Evolutionary conservation across 495 filamentous ascomycete species (phyloP), one percentile per base, ranked within the genome.

Genomic region (Trichoderma orchidacearum): DNA sequence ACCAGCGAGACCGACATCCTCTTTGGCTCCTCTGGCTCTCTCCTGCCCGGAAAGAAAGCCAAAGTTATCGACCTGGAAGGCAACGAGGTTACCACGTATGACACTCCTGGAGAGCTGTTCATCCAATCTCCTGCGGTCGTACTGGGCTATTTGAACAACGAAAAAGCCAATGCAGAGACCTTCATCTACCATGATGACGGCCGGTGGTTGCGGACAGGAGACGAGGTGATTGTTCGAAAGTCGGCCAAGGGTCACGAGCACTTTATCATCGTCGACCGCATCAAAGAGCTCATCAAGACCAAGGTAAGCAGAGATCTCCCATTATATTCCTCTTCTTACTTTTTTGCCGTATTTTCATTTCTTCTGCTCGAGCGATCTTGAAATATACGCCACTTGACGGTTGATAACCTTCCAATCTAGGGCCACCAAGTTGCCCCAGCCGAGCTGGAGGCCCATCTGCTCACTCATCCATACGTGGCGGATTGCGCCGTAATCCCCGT

Each of bases 231-330:
- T 11, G 70, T 95, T 23, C 73, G 77, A 15, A 76, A 80, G 65
- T 68, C 79, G 15, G 79, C 85, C 0, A 69, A 72, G 5, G 85
- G 84, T 8, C 70, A 84, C 52, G 88, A 95, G 66, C 90, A 96
- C 63, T 60, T 94, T 31, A 83, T 84, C 60, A 86, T 96, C 38
- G 86, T 90, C 3, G 90, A 96, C 64, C 81, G 90, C 2, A 84
- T 96, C 63, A 96, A 96, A 75, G 90, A 96, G 69, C 72, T 96
- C 54, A 94, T 96, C 72, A 96, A 96, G 70, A 85, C 90, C 62
- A 95, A 94, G 81, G 87, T 89, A 68, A 36, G 77, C 62, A 30
- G 23, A 32, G 11, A 12, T 13, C 18, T 8, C 35, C 1, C 30
- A 23, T 15, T 28, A 21, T 17, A 11, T 30, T 3, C 3, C 8